Evolutionary conservation across 768 basidiomycete genomes (phyloP), one percentile per base, ranked within the genome.

Genomic region (Macrolepiota fuliginosa): DNA sequence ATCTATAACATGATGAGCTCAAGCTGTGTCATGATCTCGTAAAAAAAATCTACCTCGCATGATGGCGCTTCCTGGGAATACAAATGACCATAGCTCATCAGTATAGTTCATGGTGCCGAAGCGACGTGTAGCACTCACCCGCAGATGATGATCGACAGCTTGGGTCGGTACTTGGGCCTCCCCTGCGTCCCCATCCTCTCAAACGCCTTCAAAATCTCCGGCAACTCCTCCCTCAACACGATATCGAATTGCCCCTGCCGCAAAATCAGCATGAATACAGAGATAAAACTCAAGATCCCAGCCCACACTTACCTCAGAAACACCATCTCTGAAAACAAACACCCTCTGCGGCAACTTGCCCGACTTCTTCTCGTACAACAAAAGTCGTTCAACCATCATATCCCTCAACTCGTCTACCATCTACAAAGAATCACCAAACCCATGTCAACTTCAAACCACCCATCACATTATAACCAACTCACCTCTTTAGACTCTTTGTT

Each of bases 271-370:
- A 57, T 63, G 50, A 63, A 45, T 22, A 36, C 1, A 13, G 10
- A 12, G 10, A 2, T 5, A 9, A 11, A 24, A n/a, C 24, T 7
- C 19, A n/a, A 19, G 19, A 11, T 10, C 24, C 2, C 47, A 37
- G 22, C 19, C 22, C 12, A 40, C 47, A 12, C 17, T 19, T 61
- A 88, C 91, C 79, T 90, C 89, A 1, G 90, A 92, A 2, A 92
- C 90, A 42, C 92, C 92, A 71, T 93, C 91, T 15, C 92, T 85
- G 66, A 86, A 94, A 6, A 94, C 78, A 36, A 89, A 73, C 5
- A 94, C 79, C 2, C 91, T 81, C 1, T 86, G 81, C 0, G 92
- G 92, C 0, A 94, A 77, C 0, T 66, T 58, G 61, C 72, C 81
- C 64, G 83, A 90, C 69, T 79, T 83, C 70, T 72, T 75, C 64